Percentiles rank a stretch among this genome's conserved stretches.
Evolutionary conservation across 1,284 basidiomycete species (phyloP).

Genomic region (Fistulina hepatica): DNA sequence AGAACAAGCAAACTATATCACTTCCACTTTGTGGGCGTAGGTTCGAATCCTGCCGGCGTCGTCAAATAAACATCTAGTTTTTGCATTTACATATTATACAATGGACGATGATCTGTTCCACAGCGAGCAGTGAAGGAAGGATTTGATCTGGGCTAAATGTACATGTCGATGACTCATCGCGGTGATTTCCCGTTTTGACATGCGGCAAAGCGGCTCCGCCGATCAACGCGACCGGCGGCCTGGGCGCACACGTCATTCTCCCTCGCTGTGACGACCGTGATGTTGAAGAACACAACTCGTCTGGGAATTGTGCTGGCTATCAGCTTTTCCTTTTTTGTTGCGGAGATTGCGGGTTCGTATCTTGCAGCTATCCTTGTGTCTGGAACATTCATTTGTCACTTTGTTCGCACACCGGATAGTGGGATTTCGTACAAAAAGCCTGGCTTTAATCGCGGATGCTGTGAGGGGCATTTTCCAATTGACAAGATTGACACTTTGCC

Average conservation of each 20-base stretch:
- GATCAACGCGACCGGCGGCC: too few species aligned
- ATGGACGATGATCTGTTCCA: too few species aligned
- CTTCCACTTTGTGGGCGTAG: conserved; percentile 48
- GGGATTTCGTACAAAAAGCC: conserved; percentile 37
- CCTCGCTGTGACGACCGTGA: conserved; percentile 7
- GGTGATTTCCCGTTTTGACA: too few species aligned
- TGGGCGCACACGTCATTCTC: too few species aligned
- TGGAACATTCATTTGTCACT: too few species aligned
- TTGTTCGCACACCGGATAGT: conserved; percentile 24
- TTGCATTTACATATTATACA: too few species aligned
- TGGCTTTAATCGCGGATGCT: conserved; percentile 39
- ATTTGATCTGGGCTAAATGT: too few species aligned
- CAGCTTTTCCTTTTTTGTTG: conserved; percentile 32
- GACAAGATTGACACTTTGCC: conserved; percentile 6
- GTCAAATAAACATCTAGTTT: too few species aligned
- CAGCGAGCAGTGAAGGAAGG: too few species aligned
- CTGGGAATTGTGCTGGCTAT: conserved; percentile 33
- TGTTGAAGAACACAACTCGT: conserved; percentile 35
- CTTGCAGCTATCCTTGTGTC: conserved; percentile 1
- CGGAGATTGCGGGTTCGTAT: conserved; percentile 31
- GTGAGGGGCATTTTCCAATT: conserved; percentile 20
- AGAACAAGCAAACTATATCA: too few species aligned
- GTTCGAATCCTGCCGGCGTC: conserved; percentile 53
- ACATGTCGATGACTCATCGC: too few species aligned
- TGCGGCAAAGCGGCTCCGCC: too few species aligned